phyloP scores from a whole-genome alignment of 148 eudicot species.

The Chenopodium berlandieri region DNA sequence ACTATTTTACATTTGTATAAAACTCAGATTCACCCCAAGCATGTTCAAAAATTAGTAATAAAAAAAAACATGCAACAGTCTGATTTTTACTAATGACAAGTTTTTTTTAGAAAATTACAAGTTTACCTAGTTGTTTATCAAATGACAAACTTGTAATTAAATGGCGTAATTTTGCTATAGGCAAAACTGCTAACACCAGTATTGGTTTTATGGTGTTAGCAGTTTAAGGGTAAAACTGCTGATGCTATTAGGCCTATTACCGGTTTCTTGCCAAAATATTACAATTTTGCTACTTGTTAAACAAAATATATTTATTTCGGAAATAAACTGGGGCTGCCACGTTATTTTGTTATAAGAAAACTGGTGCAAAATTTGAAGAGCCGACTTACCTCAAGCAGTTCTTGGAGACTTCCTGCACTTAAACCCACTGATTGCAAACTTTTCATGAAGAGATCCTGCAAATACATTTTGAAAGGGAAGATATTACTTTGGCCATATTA shows the following conservation, averaged over 20 bases:
- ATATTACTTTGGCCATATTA: neutral
- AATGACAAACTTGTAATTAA: no score
- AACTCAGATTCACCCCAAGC: neutral
- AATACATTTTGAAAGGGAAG: conserved; percentile 5
- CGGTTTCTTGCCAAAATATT: no score
- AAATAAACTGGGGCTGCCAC: no score
- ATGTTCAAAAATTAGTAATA: neutral
- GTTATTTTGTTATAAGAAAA: neutral
- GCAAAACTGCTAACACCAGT: no score
- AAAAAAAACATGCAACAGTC: neutral
- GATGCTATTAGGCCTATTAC: no score
- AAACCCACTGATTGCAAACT: conserved; percentile 84
- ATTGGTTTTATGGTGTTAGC: no score
- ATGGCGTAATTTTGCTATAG: no score
- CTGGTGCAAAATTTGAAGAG: neutral
- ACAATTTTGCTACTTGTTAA: no score
- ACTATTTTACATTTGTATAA: neutral
- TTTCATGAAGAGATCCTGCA: conserved; percentile 90
- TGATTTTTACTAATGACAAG: neutral
- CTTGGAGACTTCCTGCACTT: conserved; percentile 68
- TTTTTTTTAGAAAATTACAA: neutral
- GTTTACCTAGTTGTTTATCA: no score
- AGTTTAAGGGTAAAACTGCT: no score
- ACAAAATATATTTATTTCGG: no score
- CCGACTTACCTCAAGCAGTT: conserved; percentile 73